These are phyloP conservation scores for Ceratocystis harringtonii DNA, from an alignment of 2,329 filamentous ascomycete genomes.

Conservation along the genomic window DNA sequence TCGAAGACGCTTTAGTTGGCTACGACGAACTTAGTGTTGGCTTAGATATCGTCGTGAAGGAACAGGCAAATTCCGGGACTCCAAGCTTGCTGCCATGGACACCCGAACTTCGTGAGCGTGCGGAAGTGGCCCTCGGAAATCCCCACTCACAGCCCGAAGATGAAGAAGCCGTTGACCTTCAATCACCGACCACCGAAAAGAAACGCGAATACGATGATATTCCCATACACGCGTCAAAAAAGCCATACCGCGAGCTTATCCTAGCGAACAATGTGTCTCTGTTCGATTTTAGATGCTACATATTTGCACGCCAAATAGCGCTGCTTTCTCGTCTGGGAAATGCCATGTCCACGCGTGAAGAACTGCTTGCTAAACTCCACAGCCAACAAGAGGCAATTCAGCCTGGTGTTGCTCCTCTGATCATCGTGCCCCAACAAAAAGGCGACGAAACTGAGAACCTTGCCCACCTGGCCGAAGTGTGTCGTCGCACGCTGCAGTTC, in stretches of 20 bases:
- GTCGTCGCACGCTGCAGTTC: slow-evolving; percentile 67
- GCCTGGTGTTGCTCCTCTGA: slow-evolving; percentile 38
- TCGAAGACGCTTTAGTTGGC: slow-evolving; percentile 85
- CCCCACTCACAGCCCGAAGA: slow-evolving; percentile 21
- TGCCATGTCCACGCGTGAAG: slow-evolving; percentile 45
- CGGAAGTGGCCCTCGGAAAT: slow-evolving; percentile 25
- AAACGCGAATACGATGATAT: slow-evolving; percentile 29
- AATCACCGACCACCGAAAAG: slow-evolving; percentile 29
- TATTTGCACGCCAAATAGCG: slow-evolving; percentile 78
- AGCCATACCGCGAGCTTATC: slow-evolving; percentile 82
- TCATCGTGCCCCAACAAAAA: slow-evolving; percentile 14
- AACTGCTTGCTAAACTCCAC: slow-evolving; percentile 45
- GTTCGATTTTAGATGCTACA: slow-evolving; percentile 88
- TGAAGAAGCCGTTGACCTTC: slow-evolving; percentile 35
- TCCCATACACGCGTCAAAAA: slow-evolving; percentile 48
- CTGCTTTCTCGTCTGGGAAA: slow-evolving; percentile 74
- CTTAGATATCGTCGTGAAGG: slow-evolving; percentile 65
- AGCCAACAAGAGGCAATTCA: slow-evolving; percentile 44
- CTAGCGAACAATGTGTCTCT: slow-evolving; percentile 88
- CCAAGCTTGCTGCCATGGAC: slow-evolving; percentile 56
- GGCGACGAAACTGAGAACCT: slow-evolving; percentile 56
- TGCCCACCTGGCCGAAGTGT: slow-evolving; percentile 69
- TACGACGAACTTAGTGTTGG: slow-evolving; percentile 90
- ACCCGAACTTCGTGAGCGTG: slow-evolving; percentile 51
- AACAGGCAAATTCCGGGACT: slow-evolving; percentile 46